Base-by-base conservation (phyloP, 495 filamentous ascomycete genomes). In the Copromyces sp. region DNA sequence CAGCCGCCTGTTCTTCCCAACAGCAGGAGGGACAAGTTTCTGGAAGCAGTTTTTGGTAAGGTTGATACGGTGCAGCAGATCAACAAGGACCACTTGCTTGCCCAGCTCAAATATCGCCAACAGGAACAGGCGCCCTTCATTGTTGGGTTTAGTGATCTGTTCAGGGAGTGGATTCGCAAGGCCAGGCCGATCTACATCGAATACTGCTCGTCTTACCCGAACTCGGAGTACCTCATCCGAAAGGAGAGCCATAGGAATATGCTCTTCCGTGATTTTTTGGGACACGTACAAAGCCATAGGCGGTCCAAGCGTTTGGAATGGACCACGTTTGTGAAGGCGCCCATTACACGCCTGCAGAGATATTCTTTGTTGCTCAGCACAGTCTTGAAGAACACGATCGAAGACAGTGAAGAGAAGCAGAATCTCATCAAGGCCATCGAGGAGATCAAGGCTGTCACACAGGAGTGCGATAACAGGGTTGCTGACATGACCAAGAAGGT, bases 161-260 rank as follows among this genome's bases (percentile, higher is more conserved):
- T 99, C 84, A 86, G 95, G 72, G 96, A 99, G 81, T 99, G 95
- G 95, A 97, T 99, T 75, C 88, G 95, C 69, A 98, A 98, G 81
- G 95, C 96, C 3, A 93, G 91, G 81, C 82, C 83, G 6, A 90
- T 92, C 2, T 99, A 98, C 81, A 90, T 98, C 73, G 94, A 94
- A 59, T 99, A 98, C 81, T 93, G 95, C 68, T 90, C 92, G 1
- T 90, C 89, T 0, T 98, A 94, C 72, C 95, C 95, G 1, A 88
- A 92, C 65, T 95, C 95, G 0, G 90, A 87, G 41, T 94, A 92
- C 81, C 82, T 94, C 45, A 88, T 99, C 32, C 90, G 93, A 68
- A 93, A 91, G 80, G 95, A 99, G 81, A 85, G 90, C 0, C 90
- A 93, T 70, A 87, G 90, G 39, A 99, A 99, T 76, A 82, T 94